A percentile compares a stretch with the other conserved stretches of the same genome.
Evolutionary conservation across 108 stramenopile genomes (phyloP).

Genomic region (Bacterosira constricta): DNA sequence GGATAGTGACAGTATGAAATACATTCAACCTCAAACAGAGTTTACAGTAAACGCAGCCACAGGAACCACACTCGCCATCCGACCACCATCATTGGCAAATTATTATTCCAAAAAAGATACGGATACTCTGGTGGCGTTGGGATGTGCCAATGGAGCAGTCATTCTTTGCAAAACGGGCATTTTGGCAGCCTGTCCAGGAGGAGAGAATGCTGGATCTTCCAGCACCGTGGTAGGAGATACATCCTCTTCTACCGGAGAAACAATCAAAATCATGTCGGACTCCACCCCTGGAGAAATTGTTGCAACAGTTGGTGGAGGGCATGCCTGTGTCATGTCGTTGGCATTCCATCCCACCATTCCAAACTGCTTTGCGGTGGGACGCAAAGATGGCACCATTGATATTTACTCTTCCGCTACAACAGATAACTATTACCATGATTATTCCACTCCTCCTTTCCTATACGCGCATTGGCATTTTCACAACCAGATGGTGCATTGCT

Average conservation of each 20-base stretch:
- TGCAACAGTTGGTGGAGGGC: constrained; percentile 38
- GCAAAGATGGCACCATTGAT: constrained; percentile 53
- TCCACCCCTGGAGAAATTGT: constrained; percentile 35
- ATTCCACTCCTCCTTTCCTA: constrained; percentile 23
- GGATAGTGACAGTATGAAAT: not conserved
- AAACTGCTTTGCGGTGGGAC: constrained; percentile 46
- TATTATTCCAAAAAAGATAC: constrained; percentile 30
- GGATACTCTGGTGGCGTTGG: constrained; percentile 38
- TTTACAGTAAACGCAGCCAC: constrained; percentile 29
- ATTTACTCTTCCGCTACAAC: constrained; percentile 44
- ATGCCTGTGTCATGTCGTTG: constrained; percentile 49
- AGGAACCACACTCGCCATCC: constrained; percentile 48
- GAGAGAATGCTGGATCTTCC: not conserved
- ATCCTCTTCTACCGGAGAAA: constrained; percentile 8
- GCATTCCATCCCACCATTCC: constrained; percentile 42
- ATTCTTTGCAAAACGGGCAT: constrained; percentile 31
- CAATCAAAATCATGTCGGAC: constrained; percentile 7
- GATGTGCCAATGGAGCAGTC: constrained; percentile 44
- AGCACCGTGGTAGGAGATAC: constrained; percentile 28
- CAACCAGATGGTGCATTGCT: constrained; percentile 38
- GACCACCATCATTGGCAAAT: constrained; percentile 39
- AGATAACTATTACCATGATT: constrained; percentile 15
- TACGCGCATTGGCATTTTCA: constrained; percentile 42
- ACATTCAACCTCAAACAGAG: constrained; percentile 24
- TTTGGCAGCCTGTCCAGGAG: constrained; percentile 16